Evolutionary conservation across 495 filamentous ascomycete genomes (phyloP).

Genomic region (Amorphotheca resinae): DNA sequence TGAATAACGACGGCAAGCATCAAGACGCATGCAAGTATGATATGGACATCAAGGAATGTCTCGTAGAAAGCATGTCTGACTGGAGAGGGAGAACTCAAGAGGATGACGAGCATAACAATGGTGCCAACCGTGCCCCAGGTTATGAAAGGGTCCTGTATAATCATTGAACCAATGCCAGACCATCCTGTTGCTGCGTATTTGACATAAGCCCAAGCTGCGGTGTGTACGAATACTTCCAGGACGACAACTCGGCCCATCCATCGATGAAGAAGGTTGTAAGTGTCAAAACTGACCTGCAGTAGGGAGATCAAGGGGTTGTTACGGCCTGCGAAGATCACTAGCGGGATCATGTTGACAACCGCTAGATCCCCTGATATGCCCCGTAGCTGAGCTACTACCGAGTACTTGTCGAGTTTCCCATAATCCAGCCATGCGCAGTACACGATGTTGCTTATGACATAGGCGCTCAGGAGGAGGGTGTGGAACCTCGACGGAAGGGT

Average conservation of each 20-base stretch:
- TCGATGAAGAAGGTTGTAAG: constrained; percentile 87
- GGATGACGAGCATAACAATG: constrained; percentile 42
- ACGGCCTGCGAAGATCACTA: constrained; percentile 76
- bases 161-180: constrained; percentile 35
- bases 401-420: constrained; percentile 32
- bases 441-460: constrained; percentile 48
- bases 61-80: constrained; percentile 94
- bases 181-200: constrained; percentile 56
- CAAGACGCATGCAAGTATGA: constrained; percentile 52
- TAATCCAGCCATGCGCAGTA: constrained; percentile 56
- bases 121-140: constrained; percentile 37
- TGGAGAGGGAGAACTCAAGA: constrained; percentile 55
- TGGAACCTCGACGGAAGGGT: constrained; percentile 80
- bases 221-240: constrained; percentile 65
- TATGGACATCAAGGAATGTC: constrained; percentile 77
- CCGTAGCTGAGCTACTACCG: constrained; percentile 48
- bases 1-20: constrained; percentile 60
- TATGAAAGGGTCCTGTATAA: constrained; percentile 44
- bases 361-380: constrained; percentile 68
- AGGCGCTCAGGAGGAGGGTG: constrained; percentile 51
- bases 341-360: constrained; percentile 67
- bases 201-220: constrained; percentile 57
- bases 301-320: constrained; percentile 87
- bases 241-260: constrained; percentile 88
- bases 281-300: constrained; percentile 85